A percentile compares a stretch with the other conserved stretches of the same genome.
Conservation (phyloP, 441 rosid genomes). For the Cnidoscolus chayamansa region DNA sequence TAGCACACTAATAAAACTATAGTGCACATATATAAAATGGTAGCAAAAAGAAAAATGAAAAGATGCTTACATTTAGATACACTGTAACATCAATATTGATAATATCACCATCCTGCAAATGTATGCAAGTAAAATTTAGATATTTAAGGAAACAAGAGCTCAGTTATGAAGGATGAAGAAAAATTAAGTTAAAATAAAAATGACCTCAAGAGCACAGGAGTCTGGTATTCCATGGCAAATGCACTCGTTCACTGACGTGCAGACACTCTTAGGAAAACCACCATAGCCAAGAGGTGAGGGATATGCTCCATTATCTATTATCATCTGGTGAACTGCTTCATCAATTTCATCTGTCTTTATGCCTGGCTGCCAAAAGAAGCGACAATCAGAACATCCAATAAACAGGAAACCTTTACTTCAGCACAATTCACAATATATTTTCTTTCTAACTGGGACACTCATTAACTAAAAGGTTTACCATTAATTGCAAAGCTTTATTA, state of each 20-base stretch:
- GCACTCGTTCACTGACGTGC: constrained; percentile 94
- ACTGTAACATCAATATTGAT: constrained; percentile 90
- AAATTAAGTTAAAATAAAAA: constrained; percentile 12
- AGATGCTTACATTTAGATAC: constrained; percentile 61
- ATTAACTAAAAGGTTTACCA: not conserved
- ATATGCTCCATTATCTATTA: constrained; percentile 88
- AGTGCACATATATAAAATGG: not conserved
- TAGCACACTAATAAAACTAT: not conserved
- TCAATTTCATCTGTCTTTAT: constrained; percentile 79
- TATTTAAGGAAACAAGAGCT: constrained; percentile 8
- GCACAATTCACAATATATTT: not conserved
- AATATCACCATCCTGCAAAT: constrained; percentile 84
- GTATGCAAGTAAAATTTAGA: constrained; percentile 1
- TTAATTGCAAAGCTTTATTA: not conserved
- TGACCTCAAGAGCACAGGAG: constrained; percentile 78
- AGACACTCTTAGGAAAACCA: constrained; percentile 94
- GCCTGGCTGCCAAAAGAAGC: constrained; percentile 70
- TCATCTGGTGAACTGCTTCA: constrained; percentile 86
- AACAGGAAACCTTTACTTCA: constrained; percentile 1
- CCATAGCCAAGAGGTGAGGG: constrained; percentile 99
- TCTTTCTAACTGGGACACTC: not conserved
- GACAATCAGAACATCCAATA: constrained; percentile 20
- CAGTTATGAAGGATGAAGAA: constrained; percentile 3
- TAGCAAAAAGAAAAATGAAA: constrained; percentile 16
- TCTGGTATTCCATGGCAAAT: constrained; percentile 98